Evolutionary conservation across 2,329 filamentous ascomycete species (phyloP).

Genomic region (Clathrospora elynae): DNA sequence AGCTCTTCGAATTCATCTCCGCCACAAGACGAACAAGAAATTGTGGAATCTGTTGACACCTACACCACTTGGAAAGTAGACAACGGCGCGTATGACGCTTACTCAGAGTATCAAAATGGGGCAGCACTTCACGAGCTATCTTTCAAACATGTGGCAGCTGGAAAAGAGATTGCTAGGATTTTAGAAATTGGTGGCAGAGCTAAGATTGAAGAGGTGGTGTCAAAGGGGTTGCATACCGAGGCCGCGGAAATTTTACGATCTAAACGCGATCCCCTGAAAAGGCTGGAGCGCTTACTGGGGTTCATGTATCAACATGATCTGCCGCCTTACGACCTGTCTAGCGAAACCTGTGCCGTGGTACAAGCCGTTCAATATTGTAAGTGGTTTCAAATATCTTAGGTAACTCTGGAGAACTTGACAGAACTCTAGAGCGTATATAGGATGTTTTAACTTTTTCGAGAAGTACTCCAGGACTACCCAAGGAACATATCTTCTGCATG

Average conservation of each 20-base stretch:
- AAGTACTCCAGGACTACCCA: no score
- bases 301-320: conserved; percentile 27
- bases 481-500: no score
- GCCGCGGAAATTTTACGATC: conserved; percentile 21
- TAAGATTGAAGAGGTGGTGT: conserved; percentile 23
- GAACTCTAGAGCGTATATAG: no score
- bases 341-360: conserved; percentile 36
- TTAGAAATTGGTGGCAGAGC: conserved; percentile 15
- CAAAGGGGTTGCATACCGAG: conserved; percentile 15
- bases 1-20: no score
- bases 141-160: background rate
- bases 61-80: background rate
- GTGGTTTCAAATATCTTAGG: background rate
- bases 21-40: no score
- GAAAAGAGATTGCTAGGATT: conserved; percentile 12
- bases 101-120: conserved; percentile 8
- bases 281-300: conserved; percentile 20
- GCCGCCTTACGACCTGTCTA: conserved; percentile 27
- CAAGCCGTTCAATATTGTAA: conserved; percentile 42
- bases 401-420: background rate
- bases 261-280: conserved; percentile 23
- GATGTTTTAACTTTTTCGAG: no score
- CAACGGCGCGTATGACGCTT: background rate
- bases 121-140: conserved; percentile 4
- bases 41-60: no score